These are phyloP conservation scores for Plenodomus lindquistii DNA, from an alignment of 2,329 filamentous ascomycete species.

Conservation along the genomic window DNA sequence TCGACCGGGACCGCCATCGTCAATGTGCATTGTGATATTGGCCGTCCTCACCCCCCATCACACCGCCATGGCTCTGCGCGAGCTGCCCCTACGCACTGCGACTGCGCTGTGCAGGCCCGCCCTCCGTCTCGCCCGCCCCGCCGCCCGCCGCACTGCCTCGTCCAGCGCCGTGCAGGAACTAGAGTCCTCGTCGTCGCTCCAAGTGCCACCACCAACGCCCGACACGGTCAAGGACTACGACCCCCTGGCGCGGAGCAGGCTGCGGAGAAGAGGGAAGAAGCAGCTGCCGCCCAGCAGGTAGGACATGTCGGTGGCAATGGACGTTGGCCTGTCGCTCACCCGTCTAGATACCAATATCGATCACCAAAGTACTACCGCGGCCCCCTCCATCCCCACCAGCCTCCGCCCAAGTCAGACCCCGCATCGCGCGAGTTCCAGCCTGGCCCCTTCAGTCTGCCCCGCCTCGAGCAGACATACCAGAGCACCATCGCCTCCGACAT, in stretches of 20 bases:
- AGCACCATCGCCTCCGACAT: conserved; percentile 85
- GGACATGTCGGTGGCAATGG: background rate
- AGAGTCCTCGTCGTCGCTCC: conserved; percentile 54
- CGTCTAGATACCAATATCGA: conserved; percentile 83
- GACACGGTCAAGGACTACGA: conserved; percentile 53
- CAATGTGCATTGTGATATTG: too few relatives aligned
- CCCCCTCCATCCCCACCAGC: conserved; percentile 89
- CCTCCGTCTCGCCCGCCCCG: conserved; percentile 21
- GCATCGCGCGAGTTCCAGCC: conserved; percentile 85
- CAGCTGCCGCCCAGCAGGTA: conserved; percentile 60
- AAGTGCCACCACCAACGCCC: conserved; percentile 43
- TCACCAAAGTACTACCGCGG: conserved; percentile 94
- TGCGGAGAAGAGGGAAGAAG: conserved; percentile 47
- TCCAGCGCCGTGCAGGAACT: conserved; percentile 51
- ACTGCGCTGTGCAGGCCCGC: conserved; percentile 30
- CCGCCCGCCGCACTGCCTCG: conserved; percentile 53
- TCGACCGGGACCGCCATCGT: conserved; percentile 8
- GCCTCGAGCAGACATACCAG: conserved; percentile 87
- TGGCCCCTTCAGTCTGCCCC: conserved; percentile 85
- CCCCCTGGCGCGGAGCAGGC: conserved; percentile 51
- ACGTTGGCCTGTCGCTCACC: conserved; percentile 1
- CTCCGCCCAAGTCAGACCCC: conserved; percentile 83
- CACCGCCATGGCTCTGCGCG: conserved; percentile 42
- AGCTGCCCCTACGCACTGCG: conserved; percentile 38
- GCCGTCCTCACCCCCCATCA: conserved; percentile 12